Evolutionary conservation across 2,329 filamentous ascomycete species (phyloP), one percentile per base, ranked within the genome.

Genomic region (Cladophialophora carrionii): DNA sequence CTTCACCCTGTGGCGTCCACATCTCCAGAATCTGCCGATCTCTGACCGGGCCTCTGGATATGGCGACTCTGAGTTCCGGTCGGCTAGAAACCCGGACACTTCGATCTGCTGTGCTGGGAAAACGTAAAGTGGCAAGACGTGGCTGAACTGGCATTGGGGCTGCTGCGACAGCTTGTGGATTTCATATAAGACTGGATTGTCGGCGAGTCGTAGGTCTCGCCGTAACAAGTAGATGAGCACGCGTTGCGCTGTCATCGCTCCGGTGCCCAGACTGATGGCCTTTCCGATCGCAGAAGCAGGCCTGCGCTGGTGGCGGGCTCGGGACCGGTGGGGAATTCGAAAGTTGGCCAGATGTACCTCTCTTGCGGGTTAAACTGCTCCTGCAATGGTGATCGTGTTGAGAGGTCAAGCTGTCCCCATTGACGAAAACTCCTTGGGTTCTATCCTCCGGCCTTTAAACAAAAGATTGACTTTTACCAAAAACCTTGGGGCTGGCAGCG

Each of bases 81-180:
- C 78, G 53, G 82, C 74, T n/a, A 93, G 77, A 71, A 94, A 90
- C 1, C 91, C 91, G 0, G 88, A 90, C 0, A 90, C 81, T 73
- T 94, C 90, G 24, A 93, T 79, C 71, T 94, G 90, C 58, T 90
- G 82, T 2, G 89, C 84, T 0, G 86, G 81, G 58, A 92, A 87
- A 22, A 91, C 79, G 73, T 88, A 91, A 48, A 92, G 77, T 7
- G 90, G 90, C 1, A 94, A 79, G 1, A 93, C 74, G 73, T 93
- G 89, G 1, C 88, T 90, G 77, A 76, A 74, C 65, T 78, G 76
- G 34, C 73, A 73, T 68, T 80, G 70, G 22, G 76, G 68, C 78
- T 85, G 64, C 78, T 78, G 57, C 84, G 79, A 71, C 77, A 82
- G 68, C n/a, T 75, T 74, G 29, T 79, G 76, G 6, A 83, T 76